phyloP scores from a whole-genome alignment of 225 moss, liverwort and hornwort species.

The Pseudisothecium myosuroides region DNA sequence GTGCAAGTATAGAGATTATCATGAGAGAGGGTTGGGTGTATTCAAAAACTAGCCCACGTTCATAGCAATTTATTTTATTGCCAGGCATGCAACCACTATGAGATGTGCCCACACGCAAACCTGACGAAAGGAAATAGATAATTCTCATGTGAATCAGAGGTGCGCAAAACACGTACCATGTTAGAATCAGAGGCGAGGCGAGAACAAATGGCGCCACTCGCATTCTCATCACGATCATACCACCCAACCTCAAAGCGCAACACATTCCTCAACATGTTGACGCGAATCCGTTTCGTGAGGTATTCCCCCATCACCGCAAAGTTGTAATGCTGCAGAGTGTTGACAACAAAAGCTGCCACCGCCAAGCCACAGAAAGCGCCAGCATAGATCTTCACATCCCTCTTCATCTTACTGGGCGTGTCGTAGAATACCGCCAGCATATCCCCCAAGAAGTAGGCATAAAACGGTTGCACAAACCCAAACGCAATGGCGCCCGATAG shows the following conservation, averaged over 20 bases:
- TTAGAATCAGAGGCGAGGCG: conserved; percentile 73
- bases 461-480: conserved; percentile 75
- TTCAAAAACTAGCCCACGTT: not conserved
- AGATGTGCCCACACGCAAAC: not conserved
- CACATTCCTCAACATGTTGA: conserved; percentile 49
- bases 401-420: conserved; percentile 15
- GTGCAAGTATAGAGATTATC: not conserved
- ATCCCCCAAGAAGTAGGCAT: conserved; percentile 53
- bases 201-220: conserved; percentile 79
- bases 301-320: conserved; percentile 90
- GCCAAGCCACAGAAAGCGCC: conserved; percentile 44
- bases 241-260: conserved; percentile 82
- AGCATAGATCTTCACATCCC: conserved; percentile 27
- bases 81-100: not conserved
- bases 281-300: conserved; percentile 67
- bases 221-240: conserved; percentile 83
- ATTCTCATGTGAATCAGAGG: not conserved
- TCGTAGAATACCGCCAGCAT: conserved; percentile 49
- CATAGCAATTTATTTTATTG: not conserved
- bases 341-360: conserved; percentile 60
- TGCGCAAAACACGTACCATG: conserved; percentile 27
- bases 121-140: not conserved
- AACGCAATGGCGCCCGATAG: conserved; percentile 57
- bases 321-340: conserved; percentile 77
- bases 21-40: not conserved